phyloP scores from a whole-genome alignment of 495 filamentous ascomycete species.

The Barbatosphaeria neglecta region DNA sequence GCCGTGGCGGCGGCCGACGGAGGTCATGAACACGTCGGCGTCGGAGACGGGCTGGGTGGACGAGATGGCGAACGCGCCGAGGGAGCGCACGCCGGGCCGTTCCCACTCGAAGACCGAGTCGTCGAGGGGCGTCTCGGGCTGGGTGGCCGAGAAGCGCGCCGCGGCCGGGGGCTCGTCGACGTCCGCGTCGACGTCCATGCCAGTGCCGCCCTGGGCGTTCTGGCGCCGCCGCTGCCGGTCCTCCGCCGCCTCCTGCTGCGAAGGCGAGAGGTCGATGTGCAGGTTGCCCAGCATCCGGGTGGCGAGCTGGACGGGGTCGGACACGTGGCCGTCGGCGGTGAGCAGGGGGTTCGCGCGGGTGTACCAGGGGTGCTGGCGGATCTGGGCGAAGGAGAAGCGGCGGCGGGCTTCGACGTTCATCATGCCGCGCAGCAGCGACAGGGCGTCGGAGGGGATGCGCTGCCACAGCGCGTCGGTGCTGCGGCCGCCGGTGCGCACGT shows the following conservation, averaged over 20 bases:
- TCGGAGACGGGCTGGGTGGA: constrained; percentile 40
- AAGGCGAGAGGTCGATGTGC: constrained; percentile 76
- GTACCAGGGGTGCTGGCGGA: constrained; percentile 92
- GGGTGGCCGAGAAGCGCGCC: constrained; percentile 48
- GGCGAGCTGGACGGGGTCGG: constrained; percentile 70
- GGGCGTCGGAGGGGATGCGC: constrained; percentile 59
- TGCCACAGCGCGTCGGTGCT: constrained; percentile 81
- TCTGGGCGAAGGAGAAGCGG: constrained; percentile 79
- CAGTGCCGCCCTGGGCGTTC: constrained; percentile 27
- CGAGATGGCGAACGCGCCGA: constrained; percentile 40
- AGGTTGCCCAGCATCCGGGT: constrained; percentile 88
- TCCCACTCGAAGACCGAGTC: constrained; percentile 74
- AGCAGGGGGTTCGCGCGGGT: constrained; percentile 72
- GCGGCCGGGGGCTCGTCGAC: too few species aligned
- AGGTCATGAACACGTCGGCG: constrained; percentile 16
- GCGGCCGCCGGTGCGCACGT: constrained; percentile 63
- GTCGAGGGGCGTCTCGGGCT: constrained; percentile 62
- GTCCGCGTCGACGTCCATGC: constrained; percentile 51
- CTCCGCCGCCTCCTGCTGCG: constrained; percentile 17
- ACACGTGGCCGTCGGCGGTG: constrained; percentile 57
- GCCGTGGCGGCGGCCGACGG: constrained; percentile 2
- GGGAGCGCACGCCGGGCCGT: constrained; percentile 32
- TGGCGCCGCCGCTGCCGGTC: constrained; percentile 12
- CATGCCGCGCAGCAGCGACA: constrained; percentile 90
- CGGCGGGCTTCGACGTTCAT: constrained; percentile 64